phyloP scores from a whole-genome alignment of 2,329 filamentous ascomycete genomes.

The Aspergillus ochraceoroseus region DNA sequence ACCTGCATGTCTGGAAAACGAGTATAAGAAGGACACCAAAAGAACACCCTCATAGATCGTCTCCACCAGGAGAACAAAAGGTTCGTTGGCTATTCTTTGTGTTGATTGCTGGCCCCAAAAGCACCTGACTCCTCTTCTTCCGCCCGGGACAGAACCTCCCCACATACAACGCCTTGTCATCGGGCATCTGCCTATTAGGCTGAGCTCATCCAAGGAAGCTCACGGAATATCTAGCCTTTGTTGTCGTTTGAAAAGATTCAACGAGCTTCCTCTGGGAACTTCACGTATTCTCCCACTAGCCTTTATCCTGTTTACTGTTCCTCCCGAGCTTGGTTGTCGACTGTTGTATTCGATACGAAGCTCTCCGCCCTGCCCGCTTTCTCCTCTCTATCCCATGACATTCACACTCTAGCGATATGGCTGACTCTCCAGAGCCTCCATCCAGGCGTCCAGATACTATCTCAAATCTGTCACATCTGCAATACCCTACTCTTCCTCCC shows the following conservation, averaged over 20 bases:
- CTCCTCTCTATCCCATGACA: conserved; percentile 22
- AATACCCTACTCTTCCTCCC: conserved; percentile 42
- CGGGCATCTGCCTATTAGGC: conserved; percentile 25
- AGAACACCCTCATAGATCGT: background rate
- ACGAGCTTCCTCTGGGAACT: conserved; percentile 13
- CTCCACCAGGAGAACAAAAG: background rate
- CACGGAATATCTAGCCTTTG: conserved; percentile 8
- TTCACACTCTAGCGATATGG: conserved; percentile 27
- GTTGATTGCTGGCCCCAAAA: conserved; percentile 6
- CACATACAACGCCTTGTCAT: conserved; percentile 21
- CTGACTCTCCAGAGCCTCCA: conserved; percentile 37
- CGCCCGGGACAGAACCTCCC: conserved; percentile 17
- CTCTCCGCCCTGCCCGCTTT: conserved; percentile 19
- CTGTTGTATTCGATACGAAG: conserved; percentile 18
- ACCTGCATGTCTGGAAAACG: background rate
- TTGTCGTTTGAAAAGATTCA: conserved; percentile 3
- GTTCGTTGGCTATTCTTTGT: conserved; percentile 6
- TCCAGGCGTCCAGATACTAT: conserved; percentile 27
- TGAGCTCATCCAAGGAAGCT: conserved; percentile 14
- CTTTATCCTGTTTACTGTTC: conserved; percentile 9
- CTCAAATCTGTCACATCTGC: conserved; percentile 31
- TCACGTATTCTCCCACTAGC: conserved; percentile 20
- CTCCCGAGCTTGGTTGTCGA: conserved; percentile 16
- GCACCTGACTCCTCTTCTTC: conserved; percentile 22
- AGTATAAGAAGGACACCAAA: background rate